These are phyloP conservation scores for Geotrichum ghanense DNA, from an alignment of 805 yeast species.

Conservation along the genomic window DNA sequence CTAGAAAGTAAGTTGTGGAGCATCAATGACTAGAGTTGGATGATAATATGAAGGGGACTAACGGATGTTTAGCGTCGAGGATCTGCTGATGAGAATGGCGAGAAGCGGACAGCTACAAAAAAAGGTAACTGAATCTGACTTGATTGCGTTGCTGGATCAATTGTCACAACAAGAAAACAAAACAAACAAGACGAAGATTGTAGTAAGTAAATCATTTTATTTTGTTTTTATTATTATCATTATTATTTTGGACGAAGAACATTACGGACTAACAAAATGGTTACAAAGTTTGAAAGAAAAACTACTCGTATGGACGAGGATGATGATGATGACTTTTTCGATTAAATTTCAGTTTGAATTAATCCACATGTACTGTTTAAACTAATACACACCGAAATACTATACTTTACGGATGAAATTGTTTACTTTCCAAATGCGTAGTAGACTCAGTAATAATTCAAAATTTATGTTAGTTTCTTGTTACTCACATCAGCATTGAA, in stretches of 20 bases:
- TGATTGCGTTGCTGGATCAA: constrained; percentile 75
- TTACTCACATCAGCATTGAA: no score
- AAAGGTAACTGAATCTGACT: constrained; percentile 69
- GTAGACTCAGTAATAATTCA: no score
- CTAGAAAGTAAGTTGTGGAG: constrained; percentile 37
- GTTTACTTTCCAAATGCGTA: no score
- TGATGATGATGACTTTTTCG: constrained; percentile 33
- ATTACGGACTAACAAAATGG: neutral
- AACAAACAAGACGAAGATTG: constrained; percentile 53
- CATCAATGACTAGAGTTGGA: neutral
- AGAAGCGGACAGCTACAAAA: constrained; percentile 65
- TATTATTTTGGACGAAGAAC: constrained; percentile 4
- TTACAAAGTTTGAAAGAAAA: neutral
- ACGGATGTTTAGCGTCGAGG: constrained; percentile 46
- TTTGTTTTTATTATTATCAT: no score
- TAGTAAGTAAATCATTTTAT: no score
- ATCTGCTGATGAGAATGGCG: constrained; percentile 58
- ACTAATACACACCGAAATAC: no score
- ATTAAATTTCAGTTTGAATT: no score
- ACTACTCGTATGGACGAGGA: constrained; percentile 11
- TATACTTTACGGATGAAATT: no score
- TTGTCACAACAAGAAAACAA: constrained; percentile 59
- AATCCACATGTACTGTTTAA: no score
- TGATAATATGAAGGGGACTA: constrained; percentile 4
- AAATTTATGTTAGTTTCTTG: no score